These are phyloP conservation scores for Glycine tomentella DNA, from an alignment of 306 rosid species.

Conservation along the genomic window DNA sequence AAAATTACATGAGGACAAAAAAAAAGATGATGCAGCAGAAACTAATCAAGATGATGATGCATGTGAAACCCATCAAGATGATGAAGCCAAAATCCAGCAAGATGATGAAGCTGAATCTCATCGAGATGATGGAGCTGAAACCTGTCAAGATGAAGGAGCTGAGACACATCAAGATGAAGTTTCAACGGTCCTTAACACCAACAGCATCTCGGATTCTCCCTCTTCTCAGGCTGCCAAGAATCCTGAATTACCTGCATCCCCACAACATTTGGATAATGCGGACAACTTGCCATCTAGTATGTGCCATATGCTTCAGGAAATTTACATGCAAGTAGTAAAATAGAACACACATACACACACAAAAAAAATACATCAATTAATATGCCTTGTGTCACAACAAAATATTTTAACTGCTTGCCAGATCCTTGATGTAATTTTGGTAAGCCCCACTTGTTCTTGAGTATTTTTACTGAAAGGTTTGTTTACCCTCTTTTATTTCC, in stretches of 20 bases:
- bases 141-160: slow-evolving; percentile 45
- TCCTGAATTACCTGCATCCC: slow-evolving; percentile 57
- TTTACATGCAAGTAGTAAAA: slow-evolving; percentile 19
- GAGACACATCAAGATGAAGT: slow-evolving; percentile 59
- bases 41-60: slow-evolving; percentile 54
- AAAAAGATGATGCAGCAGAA: slow-evolving; percentile 56
- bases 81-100: slow-evolving; percentile 48
- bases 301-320: slow-evolving; percentile 37
- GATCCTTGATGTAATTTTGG: slow-evolving; percentile 14
- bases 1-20: slow-evolving; percentile 70
- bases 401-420: slow-evolving; percentile 29
- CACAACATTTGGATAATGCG: slow-evolving; percentile 47
- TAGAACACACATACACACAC: neutral
- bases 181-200: slow-evolving; percentile 51
- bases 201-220: slow-evolving; percentile 47
- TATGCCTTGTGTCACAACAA: slow-evolving; percentile 26
- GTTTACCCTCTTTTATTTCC: slow-evolving; percentile 20
- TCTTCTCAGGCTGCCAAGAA: slow-evolving; percentile 49
- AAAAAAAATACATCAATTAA: slow-evolving; percentile 7
- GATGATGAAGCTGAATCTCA: slow-evolving; percentile 52
- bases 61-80: slow-evolving; percentile 51
- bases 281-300: slow-evolving; percentile 68
- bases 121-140: neutral
- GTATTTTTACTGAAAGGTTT: slow-evolving; percentile 48
- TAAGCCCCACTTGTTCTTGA: slow-evolving; percentile 15